Evolutionary conservation across 2,329 filamentous ascomycete species (phyloP).

Genomic region (Hypoxylon sp.): DNA sequence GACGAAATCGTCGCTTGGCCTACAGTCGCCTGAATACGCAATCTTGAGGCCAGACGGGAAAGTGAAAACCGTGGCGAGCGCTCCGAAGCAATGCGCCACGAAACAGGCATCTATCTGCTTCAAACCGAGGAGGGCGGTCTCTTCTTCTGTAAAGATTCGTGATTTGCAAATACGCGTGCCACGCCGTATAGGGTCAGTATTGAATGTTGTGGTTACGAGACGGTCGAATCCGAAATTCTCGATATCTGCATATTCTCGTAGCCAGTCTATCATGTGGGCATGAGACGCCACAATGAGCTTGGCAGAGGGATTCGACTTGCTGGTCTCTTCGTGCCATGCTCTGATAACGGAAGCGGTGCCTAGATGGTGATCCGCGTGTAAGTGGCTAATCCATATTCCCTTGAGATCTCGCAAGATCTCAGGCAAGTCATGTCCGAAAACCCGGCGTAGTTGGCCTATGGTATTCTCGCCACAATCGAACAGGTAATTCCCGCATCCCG

Average conservation of each 20-base stretch:
- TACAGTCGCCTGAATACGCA: constrained; percentile 94
- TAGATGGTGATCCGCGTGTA: constrained; percentile 96
- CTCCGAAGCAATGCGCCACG: constrained; percentile 83
- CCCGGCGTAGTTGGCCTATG: constrained; percentile 83
- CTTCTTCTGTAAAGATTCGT: constrained; percentile 52
- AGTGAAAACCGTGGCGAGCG: constrained; percentile 81
- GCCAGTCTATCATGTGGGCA: constrained; percentile 77
- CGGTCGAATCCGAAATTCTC: constrained; percentile 79
- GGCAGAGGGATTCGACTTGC: constrained; percentile 49
- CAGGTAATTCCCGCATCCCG: constrained; percentile 87
- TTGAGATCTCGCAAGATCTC: constrained; percentile 83
- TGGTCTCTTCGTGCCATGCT: constrained; percentile 77
- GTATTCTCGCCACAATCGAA: constrained; percentile 95
- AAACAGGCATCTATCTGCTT: constrained; percentile 72
- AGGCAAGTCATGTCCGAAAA: constrained; percentile 75
- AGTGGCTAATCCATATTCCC: constrained; percentile 91
- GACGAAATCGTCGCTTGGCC: constrained; percentile 79
- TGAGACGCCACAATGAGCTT: constrained; percentile 78
- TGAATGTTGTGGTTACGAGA: constrained; percentile 48
- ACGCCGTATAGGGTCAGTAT: neutral
- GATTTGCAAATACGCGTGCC: constrained; percentile 41
- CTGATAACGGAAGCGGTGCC: constrained; percentile 84
- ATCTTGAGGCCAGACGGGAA: constrained; percentile 86
- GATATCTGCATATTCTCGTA: constrained; percentile 82
- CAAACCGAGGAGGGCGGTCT: constrained; percentile 71